Evolutionary conservation across 441 rosid species (phyloP), one percentile per base, ranked within the genome.

Genomic region (Populus trichocarpa): DNA sequence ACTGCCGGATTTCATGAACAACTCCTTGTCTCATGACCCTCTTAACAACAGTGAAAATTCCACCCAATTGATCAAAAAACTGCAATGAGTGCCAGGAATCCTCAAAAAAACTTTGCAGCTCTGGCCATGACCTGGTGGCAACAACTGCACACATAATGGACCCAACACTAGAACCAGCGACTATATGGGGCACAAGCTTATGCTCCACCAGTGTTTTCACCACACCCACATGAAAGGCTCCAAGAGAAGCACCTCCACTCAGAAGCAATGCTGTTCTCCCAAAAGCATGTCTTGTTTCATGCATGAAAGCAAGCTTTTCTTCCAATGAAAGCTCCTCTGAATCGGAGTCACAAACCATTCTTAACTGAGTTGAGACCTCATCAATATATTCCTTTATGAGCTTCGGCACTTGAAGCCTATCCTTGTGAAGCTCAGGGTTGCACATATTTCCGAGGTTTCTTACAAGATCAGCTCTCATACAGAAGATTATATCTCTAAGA

Each of bases 391-490:
- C 99, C 84, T 95, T 92, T 10, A 95, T 93, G 82, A 91, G 97
- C 80, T 81, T 90, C 0, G 99, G 99, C 78, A 93, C 88, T 23
- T 92, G 97, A 80, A 93, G 99, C 84, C 96, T 88, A 12, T 95
- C 99, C 88, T 93, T 93, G 84, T 95, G 99, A 82, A 95, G 96
- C 89, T 92, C 97, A 0, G 99, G 88, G 69, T 95, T 95, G 78
- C 98, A 95, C 97, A 96, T 94, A 77, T 96, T 96, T 64, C 99
- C 99, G 3, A 96, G 94, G 79, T 96, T 96, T 87, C 99, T 90
- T 1, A 92, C 84, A 1, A 96, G 89, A 88, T 96, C 98, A 70
- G 99, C 98, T 87, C 99, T 90, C 99, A 96, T 93, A 72, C 90
- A 93, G 78, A 96, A 96, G 82, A 90, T 90, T 4, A 96, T 96